Conservation (phyloP, 208 protist species). For the Trichomonas gallinae region DNA sequence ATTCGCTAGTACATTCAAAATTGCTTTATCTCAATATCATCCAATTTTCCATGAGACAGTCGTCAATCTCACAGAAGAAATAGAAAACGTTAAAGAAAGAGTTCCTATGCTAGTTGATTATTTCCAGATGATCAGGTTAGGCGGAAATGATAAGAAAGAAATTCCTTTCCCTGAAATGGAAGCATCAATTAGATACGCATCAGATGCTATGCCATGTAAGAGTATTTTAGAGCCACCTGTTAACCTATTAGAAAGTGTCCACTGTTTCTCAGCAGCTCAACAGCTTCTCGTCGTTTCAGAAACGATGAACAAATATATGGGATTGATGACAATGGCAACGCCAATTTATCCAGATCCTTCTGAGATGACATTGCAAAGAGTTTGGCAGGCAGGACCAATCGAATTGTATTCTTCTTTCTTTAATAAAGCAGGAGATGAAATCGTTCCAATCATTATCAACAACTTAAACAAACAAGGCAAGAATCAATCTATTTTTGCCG, state of each 20-base stretch:
- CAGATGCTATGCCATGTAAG: neutral
- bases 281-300: neutral
- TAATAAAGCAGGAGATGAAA: neutral
- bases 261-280: neutral
- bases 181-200: neutral
- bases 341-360: neutral
- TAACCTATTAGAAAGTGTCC: neutral
- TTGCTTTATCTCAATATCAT: neutral
- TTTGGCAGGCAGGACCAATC: neutral
- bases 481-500: neutral
- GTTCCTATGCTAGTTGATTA: neutral
- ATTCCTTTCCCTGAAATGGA: neutral
- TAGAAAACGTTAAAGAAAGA: neutral
- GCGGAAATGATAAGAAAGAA: neutral
- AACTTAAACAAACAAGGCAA: neutral
- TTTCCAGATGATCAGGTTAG: neutral
- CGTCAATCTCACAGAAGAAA: neutral
- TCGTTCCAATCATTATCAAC: neutral
- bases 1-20: neutral
- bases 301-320: neutral
- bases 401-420: neutral
- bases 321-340: neutral
- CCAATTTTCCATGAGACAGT: neutral
- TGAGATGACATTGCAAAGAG: neutral
- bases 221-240: neutral